A percentile compares a stretch with the other conserved stretches of the same genome.
phyloP scores from a whole-genome alignment of 225 moss, liverwort and hornwort species.

The Physcomitrellopsis africana region DNA sequence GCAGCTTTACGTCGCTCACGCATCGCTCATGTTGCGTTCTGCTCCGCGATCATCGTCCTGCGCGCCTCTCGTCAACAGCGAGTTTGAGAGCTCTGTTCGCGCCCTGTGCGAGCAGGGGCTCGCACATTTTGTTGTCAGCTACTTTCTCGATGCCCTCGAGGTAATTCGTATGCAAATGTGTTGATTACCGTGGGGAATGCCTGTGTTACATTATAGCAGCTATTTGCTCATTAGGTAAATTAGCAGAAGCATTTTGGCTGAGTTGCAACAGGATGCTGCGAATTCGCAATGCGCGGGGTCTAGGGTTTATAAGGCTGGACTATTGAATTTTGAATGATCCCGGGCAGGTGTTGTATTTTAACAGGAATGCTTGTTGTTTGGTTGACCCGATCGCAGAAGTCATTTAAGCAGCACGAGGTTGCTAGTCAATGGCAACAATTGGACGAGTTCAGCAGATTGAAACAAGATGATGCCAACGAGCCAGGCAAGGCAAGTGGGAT shows the following conservation, averaged over 20 bases:
- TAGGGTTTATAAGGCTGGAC: slow-evolving; percentile 19
- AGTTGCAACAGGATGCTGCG: too few species aligned
- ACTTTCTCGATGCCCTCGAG: slow-evolving; percentile 91
- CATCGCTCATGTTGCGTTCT: slow-evolving; percentile 42
- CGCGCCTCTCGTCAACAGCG: slow-evolving; percentile 37
- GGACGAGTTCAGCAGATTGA: slow-evolving; percentile 75
- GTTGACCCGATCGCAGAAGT: slow-evolving; percentile 59
- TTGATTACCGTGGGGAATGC: not conserved
- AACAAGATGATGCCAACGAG: slow-evolving; percentile 46
- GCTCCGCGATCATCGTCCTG: slow-evolving; percentile 33
- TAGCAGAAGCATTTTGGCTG: not conserved
- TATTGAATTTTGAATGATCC: slow-evolving; percentile 8
- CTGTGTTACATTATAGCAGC: too few species aligned
- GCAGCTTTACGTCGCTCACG: slow-evolving; percentile 51
- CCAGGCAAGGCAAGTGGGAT: slow-evolving; percentile 60
- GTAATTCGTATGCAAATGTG: slow-evolving; percentile 31
- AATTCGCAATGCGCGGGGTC: not conserved
- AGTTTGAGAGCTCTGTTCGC: slow-evolving; percentile 72
- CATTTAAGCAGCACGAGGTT: slow-evolving; percentile 81
- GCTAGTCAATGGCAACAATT: slow-evolving; percentile 75
- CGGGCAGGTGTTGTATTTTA: not conserved
- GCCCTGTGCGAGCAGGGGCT: slow-evolving; percentile 77
- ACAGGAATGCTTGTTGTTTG: slow-evolving; percentile 29
- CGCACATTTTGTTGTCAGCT: slow-evolving; percentile 81
- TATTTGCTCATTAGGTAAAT: too few species aligned